Percentiles rank a stretch among this genome's conserved stretches.
These are phyloP conservation scores for Begonia loranthoides DNA, from an alignment of 306 rosid genomes.

Conservation along the genomic window DNA sequence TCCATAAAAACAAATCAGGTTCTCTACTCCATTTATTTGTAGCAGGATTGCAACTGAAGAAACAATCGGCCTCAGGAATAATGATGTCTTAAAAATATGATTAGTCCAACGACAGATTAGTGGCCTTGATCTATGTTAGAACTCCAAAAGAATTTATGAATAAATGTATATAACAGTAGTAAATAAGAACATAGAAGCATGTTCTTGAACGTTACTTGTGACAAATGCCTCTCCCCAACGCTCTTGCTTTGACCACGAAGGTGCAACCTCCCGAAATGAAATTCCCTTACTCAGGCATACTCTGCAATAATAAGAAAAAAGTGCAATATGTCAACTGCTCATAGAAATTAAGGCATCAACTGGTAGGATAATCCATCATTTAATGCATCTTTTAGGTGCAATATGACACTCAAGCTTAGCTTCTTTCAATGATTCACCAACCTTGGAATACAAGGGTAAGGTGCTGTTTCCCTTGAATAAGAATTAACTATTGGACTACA, in stretches of 20 bases:
- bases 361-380: not conserved
- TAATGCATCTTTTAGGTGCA: too few species aligned
- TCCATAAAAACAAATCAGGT: not conserved
- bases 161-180: too few species aligned
- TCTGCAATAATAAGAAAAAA: conserved; percentile 23
- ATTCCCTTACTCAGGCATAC: conserved; percentile 61
- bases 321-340: not conserved
- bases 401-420: too few species aligned
- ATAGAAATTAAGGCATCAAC: not conserved
- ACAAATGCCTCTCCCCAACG: conserved; percentile 80
- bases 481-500: not conserved
- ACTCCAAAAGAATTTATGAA: too few species aligned
- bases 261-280: conserved; percentile 69
- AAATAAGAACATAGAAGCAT: too few species aligned
- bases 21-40: not conserved
- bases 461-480: not conserved
- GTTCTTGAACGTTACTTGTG: conserved; percentile 38
- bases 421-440: too few species aligned
- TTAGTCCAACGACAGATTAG: too few species aligned
- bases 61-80: not conserved
- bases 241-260: conserved; percentile 60
- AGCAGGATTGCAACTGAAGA: not conserved
- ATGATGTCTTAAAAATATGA: too few species aligned
- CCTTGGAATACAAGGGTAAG: too few species aligned
- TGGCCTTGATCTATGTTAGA: too few species aligned